Conservation (phyloP, 2,329 filamentous ascomycete genomes). For the Ramichloridium luteum region DNA sequence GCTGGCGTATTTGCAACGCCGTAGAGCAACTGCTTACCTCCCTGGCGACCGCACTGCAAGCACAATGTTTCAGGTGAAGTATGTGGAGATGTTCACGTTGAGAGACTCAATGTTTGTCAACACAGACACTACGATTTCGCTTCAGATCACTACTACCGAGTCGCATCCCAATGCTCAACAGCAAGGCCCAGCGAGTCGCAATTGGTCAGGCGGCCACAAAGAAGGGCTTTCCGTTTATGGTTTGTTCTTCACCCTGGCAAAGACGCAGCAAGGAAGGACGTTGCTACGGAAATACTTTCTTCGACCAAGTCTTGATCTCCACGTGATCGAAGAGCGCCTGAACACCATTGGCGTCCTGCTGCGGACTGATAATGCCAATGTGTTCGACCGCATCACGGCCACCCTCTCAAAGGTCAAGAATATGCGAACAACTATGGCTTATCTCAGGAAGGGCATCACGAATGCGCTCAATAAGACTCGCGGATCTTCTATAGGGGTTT, state of each 20-base stretch:
- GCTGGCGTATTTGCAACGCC: conserved; percentile 63
- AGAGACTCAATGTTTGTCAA: conserved; percentile 61
- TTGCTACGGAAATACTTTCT: conserved; percentile 70
- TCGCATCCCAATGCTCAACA: conserved; percentile 71
- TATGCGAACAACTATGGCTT: conserved; percentile 54
- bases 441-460: conserved; percentile 67
- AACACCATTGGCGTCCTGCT: conserved; percentile 55
- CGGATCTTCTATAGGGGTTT: conserved; percentile 46
- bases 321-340: conserved; percentile 59
- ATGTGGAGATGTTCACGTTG: conserved; percentile 65
- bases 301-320: conserved; percentile 58
- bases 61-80: conserved; percentile 47
- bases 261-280: conserved; percentile 65
- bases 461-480: conserved; percentile 42
- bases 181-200: conserved; percentile 51
- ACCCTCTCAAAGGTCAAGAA: conserved; percentile 63
- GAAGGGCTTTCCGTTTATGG: conserved; percentile 77
- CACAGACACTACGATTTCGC: conserved; percentile 62
- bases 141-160: conserved; percentile 78
- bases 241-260: conserved; percentile 61
- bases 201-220: conserved; percentile 48
- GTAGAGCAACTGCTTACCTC: conserved; percentile 49
- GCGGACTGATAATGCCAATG: conserved; percentile 51
- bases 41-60: conserved; percentile 45
- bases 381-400: conserved; percentile 44